These are phyloP conservation scores for Agrostemma githago DNA, from an alignment of 148 eudicot genomes.

Conservation along the genomic window DNA sequence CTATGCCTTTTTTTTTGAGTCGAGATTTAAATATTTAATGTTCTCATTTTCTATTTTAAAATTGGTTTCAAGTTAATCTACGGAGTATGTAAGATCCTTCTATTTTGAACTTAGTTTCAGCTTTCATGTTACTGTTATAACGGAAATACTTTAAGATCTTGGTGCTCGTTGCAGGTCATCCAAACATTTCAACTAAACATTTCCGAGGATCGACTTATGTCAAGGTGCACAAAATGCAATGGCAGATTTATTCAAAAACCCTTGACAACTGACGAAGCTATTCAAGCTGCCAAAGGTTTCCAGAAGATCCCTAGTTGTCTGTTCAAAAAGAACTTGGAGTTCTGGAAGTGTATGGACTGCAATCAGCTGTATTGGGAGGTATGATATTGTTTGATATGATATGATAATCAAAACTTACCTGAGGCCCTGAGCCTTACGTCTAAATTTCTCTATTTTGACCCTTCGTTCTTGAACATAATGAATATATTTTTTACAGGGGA, in stretches of 20 bases:
- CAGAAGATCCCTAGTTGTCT: conserved; percentile 91
- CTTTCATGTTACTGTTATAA: neutral
- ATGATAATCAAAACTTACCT: too few relatives aligned
- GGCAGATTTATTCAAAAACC: conserved; percentile 90
- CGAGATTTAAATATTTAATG: neutral
- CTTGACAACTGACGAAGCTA: conserved; percentile 77
- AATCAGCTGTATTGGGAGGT: conserved; percentile 98
- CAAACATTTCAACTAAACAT: conserved; percentile 70
- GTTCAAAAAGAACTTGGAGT: conserved; percentile 74
- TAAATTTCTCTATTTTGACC: neutral
- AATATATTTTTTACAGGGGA: conserved; percentile 51
- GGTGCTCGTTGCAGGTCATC: conserved; percentile 53
- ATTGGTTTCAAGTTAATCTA: neutral
- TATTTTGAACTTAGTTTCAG: neutral
- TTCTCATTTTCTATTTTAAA: neutral
- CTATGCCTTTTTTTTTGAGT: neutral
- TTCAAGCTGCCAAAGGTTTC: conserved; percentile 77
- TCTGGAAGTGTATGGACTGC: conserved; percentile 98
- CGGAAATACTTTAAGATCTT: conserved; percentile 17
- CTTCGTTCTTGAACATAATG: conserved; percentile 5
- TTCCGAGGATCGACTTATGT: conserved; percentile 79
- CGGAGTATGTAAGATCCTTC: too few relatives aligned
- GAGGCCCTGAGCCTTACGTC: too few relatives aligned
- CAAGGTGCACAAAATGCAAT: conserved; percentile 95
- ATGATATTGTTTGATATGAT: conserved; percentile 3